Evolutionary conservation across 345 rosid genomes (phyloP), one percentile per base, ranked within the genome.

Genomic region (Citrus sp.): DNA sequence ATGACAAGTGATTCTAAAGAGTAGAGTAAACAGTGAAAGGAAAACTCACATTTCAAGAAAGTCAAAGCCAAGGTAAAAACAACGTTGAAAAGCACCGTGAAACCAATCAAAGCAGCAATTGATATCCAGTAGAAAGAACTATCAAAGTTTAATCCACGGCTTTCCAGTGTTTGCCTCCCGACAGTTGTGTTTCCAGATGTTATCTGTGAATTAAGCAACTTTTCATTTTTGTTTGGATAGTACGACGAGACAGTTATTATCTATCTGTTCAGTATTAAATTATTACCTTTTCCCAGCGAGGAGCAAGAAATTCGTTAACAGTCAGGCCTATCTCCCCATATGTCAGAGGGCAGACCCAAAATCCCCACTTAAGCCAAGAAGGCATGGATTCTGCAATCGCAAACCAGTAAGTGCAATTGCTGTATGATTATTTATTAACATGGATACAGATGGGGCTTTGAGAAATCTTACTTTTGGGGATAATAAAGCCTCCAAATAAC

Each of bases 291-390:
- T 80, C 77, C 97, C 94, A 91, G 30, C 91, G 91, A 34, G 91
- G 89, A 32, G 94, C 87, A 35, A 80, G 85, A 79, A 92, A 89
- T 64, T 92, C 93, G 59, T 91, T 92, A 19, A 86, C 76, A 38
- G 91, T 81, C 67, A 92, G 58, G 56, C 92, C 93, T 68, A 46
- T 91, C 73, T 87, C 87, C 21, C 87, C 94, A 74, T 89, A 91
- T 24, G 92, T 73, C 86, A 91, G 35, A 21, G 93, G 93, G 73
- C 90, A 88, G n/a, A 92, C 71, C 97, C 97, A 46, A 89, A 76
- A 89, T 7, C 87, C 94, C 97, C 94, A 92, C 60, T 74, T 77
- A 81, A 89, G 82, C 91, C 93, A 91, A 14, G 40, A 46, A 22
- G 90, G 90, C 68, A 82, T 60, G 30, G 76, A 78, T 16, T 77